Conservation (phyloP, 768 basidiomycete genomes). For the Tremella mesenterica region DNA sequence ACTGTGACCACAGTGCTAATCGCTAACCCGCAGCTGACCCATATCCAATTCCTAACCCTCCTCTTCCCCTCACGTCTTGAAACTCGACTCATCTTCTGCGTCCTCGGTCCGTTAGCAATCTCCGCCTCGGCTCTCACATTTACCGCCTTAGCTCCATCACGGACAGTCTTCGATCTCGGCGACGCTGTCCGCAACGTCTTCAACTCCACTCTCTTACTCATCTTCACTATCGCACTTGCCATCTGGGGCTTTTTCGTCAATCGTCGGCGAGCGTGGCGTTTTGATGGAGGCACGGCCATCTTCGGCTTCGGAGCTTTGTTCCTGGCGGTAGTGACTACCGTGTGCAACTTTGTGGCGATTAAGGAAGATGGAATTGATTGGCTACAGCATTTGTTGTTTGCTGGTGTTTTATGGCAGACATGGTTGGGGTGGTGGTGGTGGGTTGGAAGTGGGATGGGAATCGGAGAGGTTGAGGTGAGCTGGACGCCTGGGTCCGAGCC, state of each 20-base stretch:
- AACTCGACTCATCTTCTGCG: conserved; percentile 68
- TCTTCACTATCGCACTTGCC: conserved; percentile 80
- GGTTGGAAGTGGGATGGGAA: conserved; percentile 74
- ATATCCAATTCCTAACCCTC: conserved; percentile 93
- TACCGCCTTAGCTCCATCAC: conserved; percentile 54
- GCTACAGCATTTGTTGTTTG: conserved; percentile 83
- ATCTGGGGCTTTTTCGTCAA: conserved; percentile 92
- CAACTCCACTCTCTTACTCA: conserved; percentile 89
- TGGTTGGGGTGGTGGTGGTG: conserved; percentile 99
- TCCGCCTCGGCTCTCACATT: conserved; percentile 76
- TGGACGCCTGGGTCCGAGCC: too few species aligned
- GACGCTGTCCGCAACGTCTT: conserved; percentile 81
- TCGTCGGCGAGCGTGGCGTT: conserved; percentile 84
- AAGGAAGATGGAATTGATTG: conserved; percentile 81
- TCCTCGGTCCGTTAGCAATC: conserved; percentile 81
- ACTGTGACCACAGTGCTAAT: not conserved
- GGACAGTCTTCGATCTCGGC: conserved; percentile 52
- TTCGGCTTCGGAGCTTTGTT: conserved; percentile 78
- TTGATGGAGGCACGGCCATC: conserved; percentile 88
- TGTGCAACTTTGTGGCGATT: conserved; percentile 76
- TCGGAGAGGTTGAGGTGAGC: conserved; percentile 62
- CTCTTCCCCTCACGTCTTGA: conserved; percentile 87
- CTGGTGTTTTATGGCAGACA: conserved; percentile 88
- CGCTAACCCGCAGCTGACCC: conserved; percentile 61
- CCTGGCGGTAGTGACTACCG: conserved; percentile 74